These are phyloP conservation scores for Geranium incanum DNA, from an alignment of 441 rosid species.

Conservation along the genomic window DNA sequence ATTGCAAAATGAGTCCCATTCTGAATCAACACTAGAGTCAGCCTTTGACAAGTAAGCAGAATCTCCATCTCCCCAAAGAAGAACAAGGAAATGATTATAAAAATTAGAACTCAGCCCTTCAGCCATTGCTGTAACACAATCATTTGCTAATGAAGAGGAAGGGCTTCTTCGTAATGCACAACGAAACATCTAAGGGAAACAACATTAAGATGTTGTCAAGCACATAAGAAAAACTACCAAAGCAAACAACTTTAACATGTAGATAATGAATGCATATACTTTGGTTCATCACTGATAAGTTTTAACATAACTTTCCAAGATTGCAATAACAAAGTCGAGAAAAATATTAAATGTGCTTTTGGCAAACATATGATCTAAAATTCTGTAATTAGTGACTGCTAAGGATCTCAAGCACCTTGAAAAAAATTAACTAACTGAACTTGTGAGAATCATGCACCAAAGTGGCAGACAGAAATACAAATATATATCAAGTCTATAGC, in stretches of 20 bases:
- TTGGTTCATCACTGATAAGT: neutral
- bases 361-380: constrained; percentile 11
- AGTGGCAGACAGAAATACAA: neutral
- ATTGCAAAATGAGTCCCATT: constrained; percentile 69
- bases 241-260: neutral
- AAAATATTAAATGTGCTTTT: constrained; percentile 4
- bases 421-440: neutral
- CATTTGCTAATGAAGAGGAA: constrained; percentile 75
- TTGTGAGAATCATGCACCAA: neutral
- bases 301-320: constrained; percentile 1
- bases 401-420: neutral
- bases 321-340: constrained; percentile 7
- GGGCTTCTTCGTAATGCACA: constrained; percentile 72
- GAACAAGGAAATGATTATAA: constrained; percentile 67
- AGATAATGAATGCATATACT: constrained; percentile 12
- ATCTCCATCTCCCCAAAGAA: constrained; percentile 75
- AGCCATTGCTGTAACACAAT: constrained; percentile 84
- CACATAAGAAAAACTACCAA: constrained; percentile 12
- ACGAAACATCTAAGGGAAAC: constrained; percentile 59
- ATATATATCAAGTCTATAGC: constrained; percentile 1
- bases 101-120: constrained; percentile 68
- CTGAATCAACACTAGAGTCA: constrained; percentile 49
- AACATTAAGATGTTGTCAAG: constrained; percentile 17
- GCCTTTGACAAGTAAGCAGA: constrained; percentile 42
- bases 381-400: neutral